Percentiles rank a stretch among this genome's conserved stretches.
Evolutionary conservation across 139 green algal genomes (phyloP).

Genomic region (Micractinium sp.): DNA sequence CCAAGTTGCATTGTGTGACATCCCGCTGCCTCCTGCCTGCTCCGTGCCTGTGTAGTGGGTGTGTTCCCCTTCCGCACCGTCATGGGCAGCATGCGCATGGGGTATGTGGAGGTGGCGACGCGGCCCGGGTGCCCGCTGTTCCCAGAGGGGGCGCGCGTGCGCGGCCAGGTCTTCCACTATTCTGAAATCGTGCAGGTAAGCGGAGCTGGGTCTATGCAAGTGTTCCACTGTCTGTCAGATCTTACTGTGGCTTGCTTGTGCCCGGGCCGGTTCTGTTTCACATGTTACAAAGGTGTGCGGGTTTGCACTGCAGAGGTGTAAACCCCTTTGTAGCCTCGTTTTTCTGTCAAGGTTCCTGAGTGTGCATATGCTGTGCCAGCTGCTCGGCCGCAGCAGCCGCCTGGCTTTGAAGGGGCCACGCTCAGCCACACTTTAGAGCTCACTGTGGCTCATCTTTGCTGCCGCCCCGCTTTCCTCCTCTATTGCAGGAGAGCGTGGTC

Average conservation of each 20-base stretch:
- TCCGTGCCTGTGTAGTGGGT: slow-evolving; percentile 57
- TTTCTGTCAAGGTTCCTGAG: too few relatives aligned
- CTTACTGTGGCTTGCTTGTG: background rate
- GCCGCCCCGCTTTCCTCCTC: background rate
- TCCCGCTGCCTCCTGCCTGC: background rate
- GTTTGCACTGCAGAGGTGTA: too few relatives aligned
- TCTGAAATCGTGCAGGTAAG: slow-evolving; percentile 74
- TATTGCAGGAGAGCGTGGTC: slow-evolving; percentile 55
- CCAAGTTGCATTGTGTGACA: background rate
- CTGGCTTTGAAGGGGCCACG: too few relatives aligned
- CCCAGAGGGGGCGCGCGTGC: slow-evolving; percentile 53
- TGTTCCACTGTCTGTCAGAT: background rate
- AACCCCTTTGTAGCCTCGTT: background rate
- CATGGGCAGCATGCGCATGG: slow-evolving; percentile 67
- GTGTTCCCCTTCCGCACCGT: slow-evolving; percentile 88
- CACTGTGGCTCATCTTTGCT: background rate
- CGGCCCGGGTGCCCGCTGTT: slow-evolving; percentile 68
- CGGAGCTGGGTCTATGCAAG: background rate
- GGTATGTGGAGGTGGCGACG: slow-evolving; percentile 77
- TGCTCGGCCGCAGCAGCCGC: background rate
- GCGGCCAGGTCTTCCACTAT: slow-evolving; percentile 81
- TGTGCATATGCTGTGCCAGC: background rate
- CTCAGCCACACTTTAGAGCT: too few relatives aligned
- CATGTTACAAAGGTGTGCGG: too few relatives aligned
- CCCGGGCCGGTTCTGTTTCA: too few relatives aligned